Conservation (phyloP, 2,329 filamentous ascomycete species). For the Exophiala dermatitidis region DNA sequence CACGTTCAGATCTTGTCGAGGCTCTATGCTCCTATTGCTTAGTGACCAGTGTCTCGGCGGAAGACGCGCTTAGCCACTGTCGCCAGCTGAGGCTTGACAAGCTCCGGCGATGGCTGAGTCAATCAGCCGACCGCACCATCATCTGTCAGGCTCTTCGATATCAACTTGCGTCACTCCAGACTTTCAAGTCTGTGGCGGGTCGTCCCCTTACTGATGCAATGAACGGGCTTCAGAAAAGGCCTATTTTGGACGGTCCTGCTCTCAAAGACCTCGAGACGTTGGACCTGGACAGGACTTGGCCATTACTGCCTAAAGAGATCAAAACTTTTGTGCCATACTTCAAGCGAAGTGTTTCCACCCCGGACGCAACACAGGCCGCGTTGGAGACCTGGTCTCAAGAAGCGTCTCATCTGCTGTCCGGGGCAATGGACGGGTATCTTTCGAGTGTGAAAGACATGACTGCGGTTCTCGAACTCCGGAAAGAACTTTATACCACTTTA, state of each 20-base stretch:
- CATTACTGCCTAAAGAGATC: constrained; percentile 77
- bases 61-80: constrained; percentile 72
- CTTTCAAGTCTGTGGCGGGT: constrained; percentile 70
- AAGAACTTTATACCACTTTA: constrained; percentile 66
- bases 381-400: constrained; percentile 58
- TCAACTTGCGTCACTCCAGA: constrained; percentile 68
- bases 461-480: constrained; percentile 61
- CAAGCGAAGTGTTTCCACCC: constrained; percentile 67
- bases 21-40: constrained; percentile 76
- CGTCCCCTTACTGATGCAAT: constrained; percentile 64
- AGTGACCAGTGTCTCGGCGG: constrained; percentile 68
- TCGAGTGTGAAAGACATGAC: constrained; percentile 58
- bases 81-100: constrained; percentile 64
- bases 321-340: constrained; percentile 81
- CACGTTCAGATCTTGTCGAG: constrained; percentile 52
- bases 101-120: constrained; percentile 56
- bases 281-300: constrained; percentile 67
- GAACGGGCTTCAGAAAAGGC: constrained; percentile 58
- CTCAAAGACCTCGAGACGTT: constrained; percentile 48
- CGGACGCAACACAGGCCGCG: constrained; percentile 52
- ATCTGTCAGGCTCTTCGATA: constrained; percentile 62
- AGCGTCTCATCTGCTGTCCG: constrained; percentile 53
- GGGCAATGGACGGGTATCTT: constrained; percentile 57
- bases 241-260: constrained; percentile 64
- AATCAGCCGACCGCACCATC: constrained; percentile 42